These are phyloP conservation scores for Allium cepa DNA, from an alignment of 106 monocot species.

Conservation along the genomic window DNA sequence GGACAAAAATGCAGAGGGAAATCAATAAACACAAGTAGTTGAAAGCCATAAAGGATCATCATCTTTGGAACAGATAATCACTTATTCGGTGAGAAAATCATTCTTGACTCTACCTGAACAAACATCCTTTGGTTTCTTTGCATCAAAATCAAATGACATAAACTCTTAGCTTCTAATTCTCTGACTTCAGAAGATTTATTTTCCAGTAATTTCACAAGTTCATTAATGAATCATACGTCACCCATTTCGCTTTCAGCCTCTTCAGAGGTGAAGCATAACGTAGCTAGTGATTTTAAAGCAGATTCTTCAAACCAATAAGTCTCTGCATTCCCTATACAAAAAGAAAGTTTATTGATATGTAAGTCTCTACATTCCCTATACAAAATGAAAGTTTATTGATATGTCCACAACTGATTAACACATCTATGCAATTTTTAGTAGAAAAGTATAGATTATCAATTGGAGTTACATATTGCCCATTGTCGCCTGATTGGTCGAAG, in stretches of 20 bases:
- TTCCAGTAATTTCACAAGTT: constrained; percentile 36
- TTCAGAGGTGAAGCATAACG: constrained; percentile 25
- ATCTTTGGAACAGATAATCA: too few relatives aligned
- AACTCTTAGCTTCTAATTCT: constrained; percentile 39
- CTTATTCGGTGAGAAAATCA: too few relatives aligned
- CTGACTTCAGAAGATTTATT: constrained; percentile 24
- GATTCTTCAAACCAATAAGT: constrained; percentile 20
- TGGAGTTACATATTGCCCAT: too few relatives aligned
- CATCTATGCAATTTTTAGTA: constrained; percentile 5
- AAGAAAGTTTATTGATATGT: too few relatives aligned
- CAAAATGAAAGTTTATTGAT: constrained; percentile 28
- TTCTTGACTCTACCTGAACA: constrained; percentile 14
- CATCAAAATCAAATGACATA: constrained; percentile 43
- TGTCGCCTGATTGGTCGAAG: too few relatives aligned
- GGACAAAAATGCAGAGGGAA: too few relatives aligned
- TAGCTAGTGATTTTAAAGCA: constrained; percentile 24
- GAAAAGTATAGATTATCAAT: constrained; percentile 31
- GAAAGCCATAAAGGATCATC: too few relatives aligned
- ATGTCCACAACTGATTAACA: constrained; percentile 21
- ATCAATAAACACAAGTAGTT: too few relatives aligned
- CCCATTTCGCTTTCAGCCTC: constrained; percentile 45
- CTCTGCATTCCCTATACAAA: constrained; percentile 27
- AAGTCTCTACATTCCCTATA: too few relatives aligned
- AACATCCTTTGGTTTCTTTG: constrained; percentile 33
- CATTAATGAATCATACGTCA: constrained; percentile 38